A percentile compares a stretch with the other conserved stretches of the same genome.
These are phyloP conservation scores for Rhodotorula sp. DNA, from an alignment of 1,284 basidiomycete species.

Conservation along the genomic window DNA sequence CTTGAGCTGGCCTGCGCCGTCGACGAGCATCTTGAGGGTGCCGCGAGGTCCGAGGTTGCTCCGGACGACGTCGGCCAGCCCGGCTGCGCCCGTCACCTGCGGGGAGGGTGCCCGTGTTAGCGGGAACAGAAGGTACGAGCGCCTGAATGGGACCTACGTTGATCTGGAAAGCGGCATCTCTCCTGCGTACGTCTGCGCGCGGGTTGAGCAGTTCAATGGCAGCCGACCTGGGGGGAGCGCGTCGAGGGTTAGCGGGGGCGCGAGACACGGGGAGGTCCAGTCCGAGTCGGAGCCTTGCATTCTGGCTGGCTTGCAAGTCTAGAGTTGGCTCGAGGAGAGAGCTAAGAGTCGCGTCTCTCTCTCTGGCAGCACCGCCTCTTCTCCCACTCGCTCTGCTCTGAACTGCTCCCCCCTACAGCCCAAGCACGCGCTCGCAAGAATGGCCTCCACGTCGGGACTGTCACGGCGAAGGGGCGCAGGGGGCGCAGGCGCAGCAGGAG, in stretches of 20 bases:
- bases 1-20: conserved; percentile 98
- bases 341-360: too few relatives aligned
- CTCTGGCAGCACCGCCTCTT: too few relatives aligned
- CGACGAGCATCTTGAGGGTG: conserved; percentile 99
- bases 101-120: background rate
- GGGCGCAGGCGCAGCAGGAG: background rate
- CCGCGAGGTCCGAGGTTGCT: conserved; percentile 93
- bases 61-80: conserved; percentile 95
- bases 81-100: conserved; percentile 77
- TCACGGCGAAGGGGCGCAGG: conserved; percentile 3
- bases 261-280: too few relatives aligned
- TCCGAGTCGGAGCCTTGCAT: too few relatives aligned
- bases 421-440: background rate
- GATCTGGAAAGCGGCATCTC: conserved; percentile 38
- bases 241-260: background rate
- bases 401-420: too few relatives aligned
- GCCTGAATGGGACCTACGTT: conserved; percentile 11
- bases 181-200: conserved; percentile 30
- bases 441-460: conserved; percentile 10
- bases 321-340: too few relatives aligned
- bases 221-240: conserved; percentile 6
- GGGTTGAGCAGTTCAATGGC: conserved; percentile 35
- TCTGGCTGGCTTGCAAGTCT: too few relatives aligned
- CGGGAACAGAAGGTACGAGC: too few relatives aligned
- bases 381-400: too few relatives aligned